Percentiles rank a stretch among this genome's conserved stretches.
phyloP scores from a whole-genome alignment of 2,329 filamentous ascomycete genomes.

The Pleomassaria siparia region DNA sequence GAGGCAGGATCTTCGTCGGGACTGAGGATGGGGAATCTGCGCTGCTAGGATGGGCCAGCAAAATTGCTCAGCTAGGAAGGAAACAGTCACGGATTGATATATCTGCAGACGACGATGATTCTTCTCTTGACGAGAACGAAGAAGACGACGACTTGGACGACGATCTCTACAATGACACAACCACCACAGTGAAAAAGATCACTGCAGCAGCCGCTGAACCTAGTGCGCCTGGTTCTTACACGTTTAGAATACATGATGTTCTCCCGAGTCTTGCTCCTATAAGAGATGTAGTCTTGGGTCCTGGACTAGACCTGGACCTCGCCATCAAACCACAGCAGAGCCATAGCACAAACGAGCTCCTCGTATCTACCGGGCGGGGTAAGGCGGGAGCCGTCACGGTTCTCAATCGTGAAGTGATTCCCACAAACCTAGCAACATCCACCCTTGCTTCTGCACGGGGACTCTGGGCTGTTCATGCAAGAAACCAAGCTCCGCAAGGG shows the following conservation, averaged over 20 bases:
- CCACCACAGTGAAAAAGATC: slow-evolving; percentile 45
- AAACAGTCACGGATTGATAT: slow-evolving; percentile 65
- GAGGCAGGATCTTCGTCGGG: slow-evolving; percentile 76
- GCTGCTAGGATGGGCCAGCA: slow-evolving; percentile 74
- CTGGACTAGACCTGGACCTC: slow-evolving; percentile 17
- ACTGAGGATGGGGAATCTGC: slow-evolving; percentile 82
- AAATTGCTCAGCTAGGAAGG: slow-evolving; percentile 59
- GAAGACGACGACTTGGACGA: slow-evolving; percentile 57
- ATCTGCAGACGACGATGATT: slow-evolving; percentile 52
- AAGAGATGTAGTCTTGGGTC: slow-evolving; percentile 70
- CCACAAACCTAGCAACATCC: slow-evolving; percentile 68
- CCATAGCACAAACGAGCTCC: slow-evolving; percentile 47
- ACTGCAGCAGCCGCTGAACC: slow-evolving; percentile 39
- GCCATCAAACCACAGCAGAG: neutral
- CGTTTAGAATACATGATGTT: slow-evolving; percentile 75
- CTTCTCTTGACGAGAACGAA: slow-evolving; percentile 60
- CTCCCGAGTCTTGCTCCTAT: slow-evolving; percentile 80
- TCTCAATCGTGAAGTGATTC: slow-evolving; percentile 76
- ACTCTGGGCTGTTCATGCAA: slow-evolving; percentile 78
- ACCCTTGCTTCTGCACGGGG: slow-evolving; percentile 72
- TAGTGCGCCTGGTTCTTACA: slow-evolving; percentile 64
- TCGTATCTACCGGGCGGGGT: slow-evolving; percentile 64
- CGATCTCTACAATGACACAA: slow-evolving; percentile 65
- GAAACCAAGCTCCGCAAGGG: slow-evolving; percentile 65
- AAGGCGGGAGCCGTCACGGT: slow-evolving; percentile 70